Percentiles rank a stretch among this genome's conserved stretches.
These are phyloP conservation scores for Podospora conica DNA, from an alignment of 495 filamentous ascomycete genomes.

Conservation along the genomic window DNA sequence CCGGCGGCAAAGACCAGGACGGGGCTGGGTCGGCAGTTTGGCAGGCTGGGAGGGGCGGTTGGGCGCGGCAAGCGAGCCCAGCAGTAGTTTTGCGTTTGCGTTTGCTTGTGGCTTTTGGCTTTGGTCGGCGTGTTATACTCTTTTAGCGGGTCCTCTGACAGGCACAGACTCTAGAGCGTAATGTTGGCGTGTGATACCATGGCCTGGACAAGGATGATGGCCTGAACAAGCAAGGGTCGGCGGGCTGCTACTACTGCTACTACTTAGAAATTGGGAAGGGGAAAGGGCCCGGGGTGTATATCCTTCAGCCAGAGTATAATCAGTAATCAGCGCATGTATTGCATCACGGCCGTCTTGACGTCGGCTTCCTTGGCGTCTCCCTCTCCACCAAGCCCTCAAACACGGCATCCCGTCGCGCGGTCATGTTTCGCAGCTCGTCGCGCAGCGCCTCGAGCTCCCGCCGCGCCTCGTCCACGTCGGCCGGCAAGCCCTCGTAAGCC, in stretches of 20 bases:
- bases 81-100: conserved; percentile 20
- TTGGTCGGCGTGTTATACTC: conserved; percentile 5
- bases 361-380: conserved; percentile 41
- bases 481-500: conserved; percentile 62
- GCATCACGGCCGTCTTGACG: not conserved
- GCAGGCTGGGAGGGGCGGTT: conserved; percentile 60
- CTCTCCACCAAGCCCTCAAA: conserved; percentile 58
- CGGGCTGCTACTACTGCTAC: not conserved
- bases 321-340: not conserved
- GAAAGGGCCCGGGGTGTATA: conserved; percentile 5
- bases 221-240: not conserved
- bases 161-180: conserved; percentile 16
- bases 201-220: conserved; percentile 1
- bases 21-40: conserved; percentile 61
- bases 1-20: conserved; percentile 51
- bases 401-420: conserved; percentile 55
- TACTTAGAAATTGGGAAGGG: not conserved
- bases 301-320: not conserved
- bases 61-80: conserved; percentile 46
- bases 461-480: conserved; percentile 59
- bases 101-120: not conserved
- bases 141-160: conserved; percentile 6
- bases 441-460: conserved; percentile 59
- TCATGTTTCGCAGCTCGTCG: conserved; percentile 52
- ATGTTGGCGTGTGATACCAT: conserved; percentile 16